These are phyloP conservation scores for Eucalyptus erythrocorys DNA, from an alignment of 345 rosid species.

Conservation along the genomic window DNA sequence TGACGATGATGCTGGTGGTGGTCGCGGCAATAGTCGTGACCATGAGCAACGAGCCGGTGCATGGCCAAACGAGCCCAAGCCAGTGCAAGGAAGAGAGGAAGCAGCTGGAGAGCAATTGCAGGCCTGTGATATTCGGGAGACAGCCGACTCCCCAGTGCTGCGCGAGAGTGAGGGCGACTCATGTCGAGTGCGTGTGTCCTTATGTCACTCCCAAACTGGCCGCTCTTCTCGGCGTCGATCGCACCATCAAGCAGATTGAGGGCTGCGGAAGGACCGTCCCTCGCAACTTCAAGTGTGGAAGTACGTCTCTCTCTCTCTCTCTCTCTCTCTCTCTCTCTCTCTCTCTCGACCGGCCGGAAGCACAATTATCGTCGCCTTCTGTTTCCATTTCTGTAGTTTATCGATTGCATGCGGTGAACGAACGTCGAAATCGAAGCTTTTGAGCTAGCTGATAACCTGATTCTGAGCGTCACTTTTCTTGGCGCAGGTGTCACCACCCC, in stretches of 20 bases:
- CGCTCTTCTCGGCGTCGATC: neutral
- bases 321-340: neutral
- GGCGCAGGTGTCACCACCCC: neutral
- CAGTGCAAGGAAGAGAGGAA: conserved; percentile 1
- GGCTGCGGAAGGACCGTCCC: conserved; percentile 11
- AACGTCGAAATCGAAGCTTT: neutral
- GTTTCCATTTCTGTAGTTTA: neutral
- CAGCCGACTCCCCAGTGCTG: neutral
- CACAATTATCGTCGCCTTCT: neutral
- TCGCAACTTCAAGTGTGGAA: conserved; percentile 11
- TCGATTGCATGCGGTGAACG: neutral
- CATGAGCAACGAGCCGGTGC: neutral
- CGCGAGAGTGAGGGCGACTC: neutral
- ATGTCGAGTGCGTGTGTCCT: neutral
- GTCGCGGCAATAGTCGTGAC: neutral
- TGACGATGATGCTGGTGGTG: neutral
- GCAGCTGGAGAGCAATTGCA: neutral
- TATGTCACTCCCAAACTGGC: conserved; percentile 1
- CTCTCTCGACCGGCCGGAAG: neutral
- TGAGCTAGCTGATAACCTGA: neutral
- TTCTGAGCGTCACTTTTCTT: neutral
- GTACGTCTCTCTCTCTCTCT: neutral
- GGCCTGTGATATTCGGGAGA: neutral
- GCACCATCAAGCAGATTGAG: neutral
- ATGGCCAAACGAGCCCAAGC: neutral